A percentile compares a stretch with the other conserved stretches of the same genome.
Conservation (phyloP, 257 asterid species). For the Scutellaria barbata region DNA sequence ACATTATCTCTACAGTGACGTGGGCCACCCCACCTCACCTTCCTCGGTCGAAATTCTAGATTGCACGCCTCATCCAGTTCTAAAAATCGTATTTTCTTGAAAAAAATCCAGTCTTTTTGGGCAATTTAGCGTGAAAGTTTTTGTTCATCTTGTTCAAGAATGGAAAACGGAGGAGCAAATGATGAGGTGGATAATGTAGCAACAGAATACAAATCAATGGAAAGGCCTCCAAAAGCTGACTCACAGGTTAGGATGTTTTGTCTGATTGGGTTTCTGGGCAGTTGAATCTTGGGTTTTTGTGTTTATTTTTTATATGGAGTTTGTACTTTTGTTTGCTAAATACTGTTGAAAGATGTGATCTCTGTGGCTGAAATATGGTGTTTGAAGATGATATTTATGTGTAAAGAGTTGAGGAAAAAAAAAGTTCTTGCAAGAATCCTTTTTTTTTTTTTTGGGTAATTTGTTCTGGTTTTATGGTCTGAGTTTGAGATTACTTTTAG, state of each 20-base stretch:
- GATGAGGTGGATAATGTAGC: conserved; percentile 34
- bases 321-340: conserved; percentile 17
- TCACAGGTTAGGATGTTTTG: conserved; percentile 39
- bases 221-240: conserved; percentile 31
- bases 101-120: no score
- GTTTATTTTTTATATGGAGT: background rate
- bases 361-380: conserved; percentile 29
- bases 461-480: conserved; percentile 9
- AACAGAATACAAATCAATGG: conserved; percentile 27
- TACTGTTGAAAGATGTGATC: conserved; percentile 28
- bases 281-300: background rate
- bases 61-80: background rate
- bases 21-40: no score
- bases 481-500: background rate
- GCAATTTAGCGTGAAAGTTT: background rate
- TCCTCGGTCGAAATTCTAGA: no score
- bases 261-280: conserved; percentile 19
- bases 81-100: no score
- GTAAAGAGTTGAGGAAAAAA: conserved; percentile 11
- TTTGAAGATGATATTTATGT: conserved; percentile 8
- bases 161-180: conserved; percentile 39
- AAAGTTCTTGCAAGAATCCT: background rate
- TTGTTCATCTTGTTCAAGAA: conserved; percentile 21
- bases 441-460: background rate
- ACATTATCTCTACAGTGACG: no score